Conservation (phyloP, 2,329 filamentous ascomycete genomes). For the Phoma sp. region DNA sequence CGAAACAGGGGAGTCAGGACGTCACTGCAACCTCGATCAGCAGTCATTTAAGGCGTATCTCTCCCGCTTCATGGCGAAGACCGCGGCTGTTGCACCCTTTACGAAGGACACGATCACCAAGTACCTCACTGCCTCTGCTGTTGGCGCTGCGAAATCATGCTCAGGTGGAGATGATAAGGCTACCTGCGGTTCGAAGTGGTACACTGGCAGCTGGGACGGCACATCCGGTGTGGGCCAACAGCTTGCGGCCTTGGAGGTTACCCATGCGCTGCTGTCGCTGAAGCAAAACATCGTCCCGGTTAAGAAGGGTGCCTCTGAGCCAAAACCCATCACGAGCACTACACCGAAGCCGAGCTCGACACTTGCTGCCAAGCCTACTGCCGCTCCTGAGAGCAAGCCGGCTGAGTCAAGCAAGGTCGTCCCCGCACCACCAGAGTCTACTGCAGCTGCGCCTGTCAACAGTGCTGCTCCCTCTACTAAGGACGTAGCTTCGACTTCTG, state of each 20-base stretch:
- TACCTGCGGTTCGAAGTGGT: slow-evolving; percentile 57
- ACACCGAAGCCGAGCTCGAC: slow-evolving; percentile 28
- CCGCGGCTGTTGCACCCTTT: slow-evolving; percentile 53
- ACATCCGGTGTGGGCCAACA: slow-evolving; percentile 54
- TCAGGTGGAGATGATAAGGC: slow-evolving; percentile 50
- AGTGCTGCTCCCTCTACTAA: slow-evolving; percentile 15
- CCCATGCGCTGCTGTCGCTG: slow-evolving; percentile 52
- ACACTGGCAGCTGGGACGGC: slow-evolving; percentile 52
- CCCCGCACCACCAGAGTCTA: slow-evolving; percentile 14
- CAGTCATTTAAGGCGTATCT: slow-evolving; percentile 79
- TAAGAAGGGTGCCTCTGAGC: slow-evolving; percentile 30
- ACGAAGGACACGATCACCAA: slow-evolving; percentile 49
- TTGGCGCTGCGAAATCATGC: slow-evolving; percentile 54
- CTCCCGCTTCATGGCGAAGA: slow-evolving; percentile 66
- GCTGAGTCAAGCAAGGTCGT: slow-evolving; percentile 17
- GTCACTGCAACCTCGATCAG: slow-evolving; percentile 73
- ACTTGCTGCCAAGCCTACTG: slow-evolving; percentile 11
- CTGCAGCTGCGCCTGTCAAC: slow-evolving; percentile 10
- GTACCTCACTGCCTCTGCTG: slow-evolving; percentile 51
- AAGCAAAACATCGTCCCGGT: slow-evolving; percentile 40
- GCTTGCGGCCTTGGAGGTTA: slow-evolving; percentile 54
- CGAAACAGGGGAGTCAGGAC: slow-evolving; percentile 57
- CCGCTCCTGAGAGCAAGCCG: slow-evolving; percentile 4
- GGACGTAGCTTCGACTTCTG: slow-evolving; percentile 1
- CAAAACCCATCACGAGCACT: slow-evolving; percentile 24